Evolutionary conservation across 2,329 filamentous ascomycete genomes (phyloP), one percentile per base, ranked within the genome.

Genomic region (Fusarium lyarnte): DNA sequence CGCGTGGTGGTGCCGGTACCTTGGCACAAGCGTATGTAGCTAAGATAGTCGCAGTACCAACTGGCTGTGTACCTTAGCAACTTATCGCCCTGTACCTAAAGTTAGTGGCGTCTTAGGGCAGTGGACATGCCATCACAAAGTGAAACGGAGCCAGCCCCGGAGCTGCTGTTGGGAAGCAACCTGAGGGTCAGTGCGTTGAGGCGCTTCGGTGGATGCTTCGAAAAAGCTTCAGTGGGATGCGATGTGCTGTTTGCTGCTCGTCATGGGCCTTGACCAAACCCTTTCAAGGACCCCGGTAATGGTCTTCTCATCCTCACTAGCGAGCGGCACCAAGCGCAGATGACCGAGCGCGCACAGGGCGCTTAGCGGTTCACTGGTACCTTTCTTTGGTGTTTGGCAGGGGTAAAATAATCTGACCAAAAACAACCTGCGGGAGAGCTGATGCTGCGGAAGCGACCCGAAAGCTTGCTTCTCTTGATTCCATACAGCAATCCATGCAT

Each of bases 301-400:
- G 55, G 65, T 57, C 66, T 69, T 63, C 60, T 69, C 47, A 62
- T 60, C 67, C 63, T 62, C 58, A 51, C 70, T 73, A 74, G 70
- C 53, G 71, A 66, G 66, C 72, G 71, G 76, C 74, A 68, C 76
- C 76, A 75, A 74, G 76, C 73, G 76, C 76, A 77, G 69, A 77
- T 77, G 76, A 77, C 76, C 76, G 76, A 77, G 71, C 70, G 73
- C 74, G 76, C 76, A 77, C 76, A 75, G 76, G 68, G 67, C 76
- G 73, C 68, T 55, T 51, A 62, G 51, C 46, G 73, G 74, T 63
- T 67, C 71, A 51, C 65, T 59, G 23, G 39, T 57, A 35, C 41
- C 68, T 64, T 66, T 51, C 36, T 42, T 59, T 66, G 68, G 52
- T 43, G 52, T 62, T 52, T 45, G 42, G 58, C 67, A 66, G 52